Conservation (phyloP, 2,329 filamentous ascomycete species). For the Beauveria scarabaeidicola region DNA sequence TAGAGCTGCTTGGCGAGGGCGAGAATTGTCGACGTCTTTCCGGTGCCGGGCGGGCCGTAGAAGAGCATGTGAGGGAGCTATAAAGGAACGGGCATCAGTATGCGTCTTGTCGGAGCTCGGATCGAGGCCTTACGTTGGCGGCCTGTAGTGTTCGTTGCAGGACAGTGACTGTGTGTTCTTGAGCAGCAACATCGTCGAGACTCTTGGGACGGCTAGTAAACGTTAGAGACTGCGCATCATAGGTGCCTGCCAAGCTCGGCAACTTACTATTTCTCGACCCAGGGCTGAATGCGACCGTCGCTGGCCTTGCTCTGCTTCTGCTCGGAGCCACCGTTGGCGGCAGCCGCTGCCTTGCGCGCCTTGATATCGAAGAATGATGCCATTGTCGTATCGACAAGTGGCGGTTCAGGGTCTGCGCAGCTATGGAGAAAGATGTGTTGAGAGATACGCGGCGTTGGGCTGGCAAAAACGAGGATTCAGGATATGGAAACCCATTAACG, state of each 20-base stretch:
- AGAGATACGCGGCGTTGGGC: neutral
- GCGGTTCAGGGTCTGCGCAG: neutral
- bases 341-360: conserved; percentile 72
- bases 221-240: neutral
- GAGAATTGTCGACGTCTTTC: conserved; percentile 96
- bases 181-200: conserved; percentile 87
- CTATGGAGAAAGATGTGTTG: neutral
- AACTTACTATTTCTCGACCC: conserved; percentile 96
- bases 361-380: conserved; percentile 94
- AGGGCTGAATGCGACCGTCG: conserved; percentile 67
- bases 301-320: conserved; percentile 55
- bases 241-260: conserved; percentile 4
- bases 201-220: conserved; percentile 74
- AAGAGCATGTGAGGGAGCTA: conserved; percentile 97
- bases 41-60: conserved; percentile 94
- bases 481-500: conserved; percentile 8
- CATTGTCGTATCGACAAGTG: conserved; percentile 39
- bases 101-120: neutral
- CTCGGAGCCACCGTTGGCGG: conserved; percentile 51
- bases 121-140: conserved; percentile 56
- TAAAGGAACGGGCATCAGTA: conserved; percentile 12
- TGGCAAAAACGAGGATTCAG: neutral
- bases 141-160: conserved; percentile 89
- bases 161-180: conserved; percentile 93
- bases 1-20: conserved; percentile 96